phyloP scores from a whole-genome alignment of 139 green algal genomes.

The Coelastrella sp. region DNA sequence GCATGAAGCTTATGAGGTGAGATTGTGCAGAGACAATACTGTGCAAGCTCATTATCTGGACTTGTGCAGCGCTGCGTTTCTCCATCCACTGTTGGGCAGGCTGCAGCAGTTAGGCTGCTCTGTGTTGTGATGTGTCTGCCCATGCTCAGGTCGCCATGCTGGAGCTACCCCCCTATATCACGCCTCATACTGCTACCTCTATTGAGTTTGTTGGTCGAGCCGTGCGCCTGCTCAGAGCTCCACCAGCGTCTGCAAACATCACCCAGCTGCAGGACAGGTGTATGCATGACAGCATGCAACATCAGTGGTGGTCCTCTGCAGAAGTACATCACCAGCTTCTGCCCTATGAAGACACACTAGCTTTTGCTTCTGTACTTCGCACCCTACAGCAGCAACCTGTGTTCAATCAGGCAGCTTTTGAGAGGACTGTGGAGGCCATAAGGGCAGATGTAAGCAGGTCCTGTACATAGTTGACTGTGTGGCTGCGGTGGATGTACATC shows the following conservation, averaged over 20 bases:
- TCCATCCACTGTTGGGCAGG: too few species aligned
- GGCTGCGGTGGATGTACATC: neutral
- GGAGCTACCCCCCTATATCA: constrained; percentile 70
- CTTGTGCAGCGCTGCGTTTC: too few species aligned
- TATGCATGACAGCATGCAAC: constrained; percentile 14
- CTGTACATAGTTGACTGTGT: neutral
- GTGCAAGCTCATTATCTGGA: neutral
- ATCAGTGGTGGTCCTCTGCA: neutral
- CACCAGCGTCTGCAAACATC: constrained; percentile 50
- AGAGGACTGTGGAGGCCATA: constrained; percentile 72
- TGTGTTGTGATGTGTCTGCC: too few species aligned
- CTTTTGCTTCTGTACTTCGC: constrained; percentile 58
- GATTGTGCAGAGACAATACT: neutral
- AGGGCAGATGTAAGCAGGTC: constrained; percentile 60
- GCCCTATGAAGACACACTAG: constrained; percentile 60
- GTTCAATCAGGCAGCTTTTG: constrained; percentile 71
- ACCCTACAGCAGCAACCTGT: constrained; percentile 60
- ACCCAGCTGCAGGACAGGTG: constrained; percentile 59
- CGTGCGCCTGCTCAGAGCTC: constrained; percentile 80
- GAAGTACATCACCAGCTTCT: constrained; percentile 50
- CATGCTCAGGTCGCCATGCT: constrained; percentile 63
- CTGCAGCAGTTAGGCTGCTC: too few species aligned
- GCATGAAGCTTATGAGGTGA: constrained; percentile 69
- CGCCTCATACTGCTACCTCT: constrained; percentile 63
- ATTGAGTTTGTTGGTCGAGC: constrained; percentile 88